Base-by-base conservation (phyloP, 805 yeast species). In the Candida dendrica region DNA sequence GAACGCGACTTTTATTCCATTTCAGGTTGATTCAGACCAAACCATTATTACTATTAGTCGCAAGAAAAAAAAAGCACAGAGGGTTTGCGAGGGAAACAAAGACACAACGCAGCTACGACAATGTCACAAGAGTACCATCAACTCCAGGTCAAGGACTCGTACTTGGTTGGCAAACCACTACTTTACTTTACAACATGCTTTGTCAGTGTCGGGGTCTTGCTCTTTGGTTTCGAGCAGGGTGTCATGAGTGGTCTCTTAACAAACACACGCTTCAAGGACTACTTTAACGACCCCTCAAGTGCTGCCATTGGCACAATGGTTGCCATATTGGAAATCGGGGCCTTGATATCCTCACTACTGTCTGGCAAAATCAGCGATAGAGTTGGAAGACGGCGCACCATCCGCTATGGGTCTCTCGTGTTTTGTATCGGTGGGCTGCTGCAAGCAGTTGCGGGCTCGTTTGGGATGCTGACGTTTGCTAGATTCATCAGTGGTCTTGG, bases 231-330 rank as follows among this genome's bases (percentile, higher is more conserved):
- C 59, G 90, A 82, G 57, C 89, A 89, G 63, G 96, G 96, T 44
- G 95, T 88, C 38, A 86, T 90, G 77, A 79, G 89, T 37, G 95
- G 96, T 3, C 78, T 90, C 37, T 66, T 90, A 41, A 84, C 93
- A 2, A 88, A 84, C 39, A 72, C 70, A 8, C 73, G 82, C 42
- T 89, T 89, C 62, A 74, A 74, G 46, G 66, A 66, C 17, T 86
- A 81, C 61, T 89, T 86, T 62, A 57, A 79, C 49, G 55, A 84
- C 37, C 97, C 97, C 1, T 65, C 81, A 4, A 74, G 93, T 14
- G 73, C 87, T 1, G 73, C 76, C 46, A 76, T 88, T 34, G 97
- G 96, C 17, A 76, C 91, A 3, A 83, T 89, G 74, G 93, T 89
- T 11, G 89, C 95, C 14, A 83, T 89, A 42, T 68, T 89, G 42